Conservation (phyloP, 768 basidiomycete genomes). For the Suillus variegatus region DNA sequence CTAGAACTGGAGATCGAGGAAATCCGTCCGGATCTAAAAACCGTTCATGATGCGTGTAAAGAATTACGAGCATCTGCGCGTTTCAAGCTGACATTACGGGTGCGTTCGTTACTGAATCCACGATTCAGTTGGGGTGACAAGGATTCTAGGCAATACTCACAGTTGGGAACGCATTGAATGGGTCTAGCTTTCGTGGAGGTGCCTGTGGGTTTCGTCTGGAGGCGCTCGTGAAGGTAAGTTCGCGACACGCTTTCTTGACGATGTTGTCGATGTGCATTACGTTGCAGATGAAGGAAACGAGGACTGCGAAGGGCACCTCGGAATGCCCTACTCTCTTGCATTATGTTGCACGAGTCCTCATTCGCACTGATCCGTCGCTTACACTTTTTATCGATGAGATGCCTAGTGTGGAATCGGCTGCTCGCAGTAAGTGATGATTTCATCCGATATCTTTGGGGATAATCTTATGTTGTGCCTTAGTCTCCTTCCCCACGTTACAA, state of each 20-base stretch:
- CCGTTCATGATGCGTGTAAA: conserved; percentile 65
- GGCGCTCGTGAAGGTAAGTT: conserved; percentile 71
- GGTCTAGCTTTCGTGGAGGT: conserved; percentile 78
- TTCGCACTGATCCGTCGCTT: conserved; percentile 64
- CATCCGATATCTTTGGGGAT: neutral
- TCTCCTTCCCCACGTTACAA: conserved; percentile 68
- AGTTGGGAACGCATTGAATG: conserved; percentile 84
- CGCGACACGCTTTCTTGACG: neutral
- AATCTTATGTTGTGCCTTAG: conserved; percentile 36
- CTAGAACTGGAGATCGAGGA: conserved; percentile 85
- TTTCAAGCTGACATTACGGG: conserved; percentile 74
- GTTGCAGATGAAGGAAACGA: conserved; percentile 77
- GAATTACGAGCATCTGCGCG: conserved; percentile 65
- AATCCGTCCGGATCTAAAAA: conserved; percentile 77
- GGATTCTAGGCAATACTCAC: conserved; percentile 60
- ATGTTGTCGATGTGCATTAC: neutral
- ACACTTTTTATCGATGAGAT: conserved; percentile 79
- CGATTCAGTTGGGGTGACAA: conserved; percentile 2
- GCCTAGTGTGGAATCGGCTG: conserved; percentile 80
- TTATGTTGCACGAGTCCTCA: conserved; percentile 76
- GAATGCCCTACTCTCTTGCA: conserved; percentile 90
- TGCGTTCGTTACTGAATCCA: conserved; percentile 26
- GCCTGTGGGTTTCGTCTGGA: conserved; percentile 87
- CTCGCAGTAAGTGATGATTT: conserved; percentile 53
- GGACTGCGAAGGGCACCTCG: conserved; percentile 62